Base-by-base conservation (phyloP, 331 rosid species). In the Prunus yedoensis region DNA sequence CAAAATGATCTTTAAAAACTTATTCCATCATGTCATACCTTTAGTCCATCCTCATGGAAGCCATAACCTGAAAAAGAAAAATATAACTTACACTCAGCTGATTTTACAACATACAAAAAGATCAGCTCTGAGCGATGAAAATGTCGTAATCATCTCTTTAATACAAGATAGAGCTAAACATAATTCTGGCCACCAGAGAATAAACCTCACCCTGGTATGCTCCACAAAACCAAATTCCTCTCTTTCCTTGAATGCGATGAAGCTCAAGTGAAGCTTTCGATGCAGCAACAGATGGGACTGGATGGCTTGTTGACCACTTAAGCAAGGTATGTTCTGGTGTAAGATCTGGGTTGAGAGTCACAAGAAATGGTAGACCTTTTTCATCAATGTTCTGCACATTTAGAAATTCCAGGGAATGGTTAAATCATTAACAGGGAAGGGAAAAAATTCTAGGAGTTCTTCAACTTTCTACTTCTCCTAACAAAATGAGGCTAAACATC, bases 21-120 rank as follows among this genome's bases (percentile, higher is more conserved):
- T n/a, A 12, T 27, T 35, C 20, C 23, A 41, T 53, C 28, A 3
- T 14, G 20, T 5, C 51, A 15, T 38, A 91, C 97, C 98, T 94
- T 91, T 43, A 94, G 68, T 79, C 98, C 98, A 86, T 91, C 98
- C 78, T 94, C 98, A 71, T 94, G 98, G 84, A 94, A 94, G 51
- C 98, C 98, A 84, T 90, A 90, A 78, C 97, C 97, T 94, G 92
- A 81, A 79, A 79, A 67, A 2, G 8, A 47, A 75, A 79, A 79
- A 27, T 7, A 14, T 13, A 72, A 69, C 18, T 52, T 52, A 64
- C 9, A 49, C 23, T 84, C 30, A 77, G 78, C 60, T 58, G 71
- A 68, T 54, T 27, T 35, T 74, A 27, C 47, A 13, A 59, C 38
- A 67, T 64, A 57, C 41, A 25, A 38, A 65, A 49, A 27, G 49